Percentiles rank a stretch among this genome's conserved stretches.
These are phyloP conservation scores for Colletotrichum musicola DNA, from an alignment of 2,329 filamentous ascomycete species.

Conservation along the genomic window DNA sequence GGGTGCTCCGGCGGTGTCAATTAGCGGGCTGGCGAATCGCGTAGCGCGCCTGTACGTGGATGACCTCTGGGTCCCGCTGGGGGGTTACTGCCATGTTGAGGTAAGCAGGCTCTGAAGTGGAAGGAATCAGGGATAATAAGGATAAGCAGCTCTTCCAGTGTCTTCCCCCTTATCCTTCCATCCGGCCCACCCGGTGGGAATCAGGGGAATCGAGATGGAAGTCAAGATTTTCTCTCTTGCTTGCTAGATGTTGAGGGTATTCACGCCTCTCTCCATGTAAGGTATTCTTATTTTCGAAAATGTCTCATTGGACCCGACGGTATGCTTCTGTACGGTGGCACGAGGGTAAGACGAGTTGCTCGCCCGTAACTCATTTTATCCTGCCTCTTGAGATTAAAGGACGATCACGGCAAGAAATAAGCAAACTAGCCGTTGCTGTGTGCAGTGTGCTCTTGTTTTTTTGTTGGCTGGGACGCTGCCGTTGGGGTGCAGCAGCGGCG, in stretches of 20 bases:
- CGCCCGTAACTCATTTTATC: too few relatives aligned
- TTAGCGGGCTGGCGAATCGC: slow-evolving; percentile 15
- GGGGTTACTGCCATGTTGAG: neutral
- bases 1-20: neutral
- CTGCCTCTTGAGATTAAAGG: slow-evolving; percentile 5
- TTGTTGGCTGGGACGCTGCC: neutral
- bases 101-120: neutral
- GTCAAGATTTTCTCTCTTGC: neutral
- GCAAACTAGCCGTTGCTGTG: neutral
- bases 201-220: neutral
- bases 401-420: slow-evolving; percentile 1
- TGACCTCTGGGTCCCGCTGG: slow-evolving; percentile 12
- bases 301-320: too few relatives aligned
- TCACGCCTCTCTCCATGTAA: too few relatives aligned
- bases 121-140: too few relatives aligned
- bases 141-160: neutral
- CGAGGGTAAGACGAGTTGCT: too few relatives aligned
- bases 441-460: too few relatives aligned
- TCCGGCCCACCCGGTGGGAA: slow-evolving; percentile 21
- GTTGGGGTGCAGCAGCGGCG: neutral
- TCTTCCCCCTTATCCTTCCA: neutral
- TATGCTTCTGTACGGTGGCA: too few relatives aligned
- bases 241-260: too few relatives aligned
- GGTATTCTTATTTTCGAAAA: neutral
- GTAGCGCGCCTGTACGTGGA: slow-evolving; percentile 2